Base-by-base conservation (phyloP, 495 filamentous ascomycete species). In the Tuber indicum region DNA sequence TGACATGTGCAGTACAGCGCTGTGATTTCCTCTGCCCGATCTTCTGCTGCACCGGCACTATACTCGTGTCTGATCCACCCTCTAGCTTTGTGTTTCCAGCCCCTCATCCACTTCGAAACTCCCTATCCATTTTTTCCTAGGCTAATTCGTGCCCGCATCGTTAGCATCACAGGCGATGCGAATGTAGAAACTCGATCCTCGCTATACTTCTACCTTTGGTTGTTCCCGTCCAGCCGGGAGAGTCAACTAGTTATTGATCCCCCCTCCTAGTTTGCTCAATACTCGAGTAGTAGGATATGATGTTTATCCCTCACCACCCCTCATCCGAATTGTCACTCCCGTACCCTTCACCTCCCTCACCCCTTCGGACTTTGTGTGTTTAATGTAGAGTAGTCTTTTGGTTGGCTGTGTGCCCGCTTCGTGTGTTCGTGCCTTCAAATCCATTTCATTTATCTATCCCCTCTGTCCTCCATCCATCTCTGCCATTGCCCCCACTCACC, bases 111-210 rank as follows among this genome's bases (percentile, higher is more conserved):
- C 58, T 66, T 66, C 12, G 14, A 36, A 66, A 16, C 58, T 26
- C 26, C 49, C 49, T 66, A 32, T 66, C 58, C 58, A 36, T 66
- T 36, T 36, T 6, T 3, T 1, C 10, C 58, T 26, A 66, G 58
- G 58, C 58, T 66, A 66, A 66, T 66, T 66, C 58, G 36, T 14
- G 26, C 58, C 58, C 58, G 58, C 58, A 66, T 66, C 26, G 26
- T 66, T 66, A 36, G 58, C 58, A n/a, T 71, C 44, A 52, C 75
- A 73, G 74, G 74, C 78, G 78, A 80, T 80, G 74, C 77, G 70
- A 62, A 80, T 76, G 78, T 73, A 78, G 77, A 78, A 80, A 73
- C 78, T 79, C 71, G 62, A 80, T 79, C 77, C 78, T 79, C 76
- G 73, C 73, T 71, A 73, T 79, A 16, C 26, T 66, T 66, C 58